Conservation (phyloP, 345 rosid species). For the Limnanthes douglasii region DNA sequence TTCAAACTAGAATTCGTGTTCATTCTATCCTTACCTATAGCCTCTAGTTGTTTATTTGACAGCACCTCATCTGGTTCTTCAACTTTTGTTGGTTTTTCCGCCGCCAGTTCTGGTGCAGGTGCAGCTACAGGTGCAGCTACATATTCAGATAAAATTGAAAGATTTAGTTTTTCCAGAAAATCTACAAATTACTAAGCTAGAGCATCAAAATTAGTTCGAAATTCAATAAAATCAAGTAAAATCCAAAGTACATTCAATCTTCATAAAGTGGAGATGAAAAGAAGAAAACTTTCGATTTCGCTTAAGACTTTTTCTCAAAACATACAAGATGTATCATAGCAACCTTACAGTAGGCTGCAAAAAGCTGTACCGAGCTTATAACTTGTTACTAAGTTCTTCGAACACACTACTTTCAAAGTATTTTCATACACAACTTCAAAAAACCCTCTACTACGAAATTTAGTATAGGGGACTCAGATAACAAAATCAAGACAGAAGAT, state of each 20-base stretch:
- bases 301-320: too few species aligned
- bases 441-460: too few species aligned
- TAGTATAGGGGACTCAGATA: too few species aligned
- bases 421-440: too few species aligned
- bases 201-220: background rate
- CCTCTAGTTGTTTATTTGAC: constrained; percentile 22
- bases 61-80: constrained; percentile 29
- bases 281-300: too few species aligned
- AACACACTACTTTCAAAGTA: too few species aligned
- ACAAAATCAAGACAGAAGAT: too few species aligned
- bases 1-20: constrained; percentile 1
- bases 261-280: background rate
- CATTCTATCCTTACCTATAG: constrained; percentile 30
- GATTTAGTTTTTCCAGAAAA: constrained; percentile 4
- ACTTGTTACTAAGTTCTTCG: too few species aligned
- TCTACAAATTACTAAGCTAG: too few species aligned
- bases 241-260: background rate
- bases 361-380: too few species aligned
- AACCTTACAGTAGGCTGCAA: too few species aligned
- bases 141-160: constrained; percentile 9
- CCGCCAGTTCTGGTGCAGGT: constrained; percentile 8
- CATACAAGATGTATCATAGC: too few species aligned
- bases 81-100: constrained; percentile 28
- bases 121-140: constrained; percentile 15
- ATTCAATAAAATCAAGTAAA: background rate